Base-by-base conservation (phyloP, 352 stramenopile genomes). In the Blastocystis sp. region DNA sequence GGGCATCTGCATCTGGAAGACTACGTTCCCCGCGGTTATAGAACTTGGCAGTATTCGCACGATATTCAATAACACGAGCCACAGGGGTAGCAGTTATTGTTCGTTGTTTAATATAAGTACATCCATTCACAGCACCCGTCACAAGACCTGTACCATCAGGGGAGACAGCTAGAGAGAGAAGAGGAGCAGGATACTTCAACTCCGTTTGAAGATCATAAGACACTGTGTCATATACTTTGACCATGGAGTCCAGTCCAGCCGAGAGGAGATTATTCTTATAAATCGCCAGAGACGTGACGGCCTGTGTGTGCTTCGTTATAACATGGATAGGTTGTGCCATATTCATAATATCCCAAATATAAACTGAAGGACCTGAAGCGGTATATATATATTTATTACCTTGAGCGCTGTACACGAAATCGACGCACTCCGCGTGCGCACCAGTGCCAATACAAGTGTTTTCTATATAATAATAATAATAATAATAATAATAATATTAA, bases 171-270 rank as follows among this genome's bases (percentile, higher is more conserved):
- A 62, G 28, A 9, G 52, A 9, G 9, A 62, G 52, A 35, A 62
- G 33, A 2, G 52, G 52, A 28, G 48, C 52, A 4, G 52, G 52
- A 42, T 54, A 62, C 52, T 62, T 62, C 39, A 62, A 62, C 39
- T 62, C 54, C 39, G 48, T 27, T 2, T 30, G 19, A 3, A 62
- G 39, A 18, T 46, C 40, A 31, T 43, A 62, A 16, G 52, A 36
- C 16, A 32, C 21, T 19, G 52, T 39, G 31, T 62, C 37, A 3
- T 54, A 23, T 30, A 62, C 52, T 21, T 40, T 42, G 19, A 62
- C 52, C 18, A 5, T 21, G 27, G 39, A 39, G 37, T 62, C 52
- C 32, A 62, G 52, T 21, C 33, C 44, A 6, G 52, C 23, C 0
- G 52, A 49, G 2, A 62, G 35, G 11, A 62, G 24, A 16, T 42